Evolutionary conservation across 2,329 filamentous ascomycete species (phyloP).

Genomic region (Ascochyta koolunga): DNA sequence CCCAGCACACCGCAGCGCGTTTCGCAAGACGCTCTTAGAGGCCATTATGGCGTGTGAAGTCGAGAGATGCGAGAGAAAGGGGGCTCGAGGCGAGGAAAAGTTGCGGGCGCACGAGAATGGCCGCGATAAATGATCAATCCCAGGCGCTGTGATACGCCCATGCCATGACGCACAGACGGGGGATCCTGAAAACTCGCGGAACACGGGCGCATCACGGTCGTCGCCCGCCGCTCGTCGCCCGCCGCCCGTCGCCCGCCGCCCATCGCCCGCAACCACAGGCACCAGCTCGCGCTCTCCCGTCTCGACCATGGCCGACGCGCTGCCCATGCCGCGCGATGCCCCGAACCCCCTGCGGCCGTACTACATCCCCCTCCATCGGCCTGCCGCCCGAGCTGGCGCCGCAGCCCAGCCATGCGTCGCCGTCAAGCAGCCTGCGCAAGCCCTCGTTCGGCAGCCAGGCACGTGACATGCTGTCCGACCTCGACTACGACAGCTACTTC

Average conservation of each 20-base stretch:
- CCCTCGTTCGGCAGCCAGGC: slow-evolving; percentile 67
- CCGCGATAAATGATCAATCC: slow-evolving; percentile 2
- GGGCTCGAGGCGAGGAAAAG: not conserved
- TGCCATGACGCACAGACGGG: slow-evolving; percentile 10
- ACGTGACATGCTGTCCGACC: slow-evolving; percentile 83
- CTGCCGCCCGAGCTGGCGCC: slow-evolving; percentile 56
- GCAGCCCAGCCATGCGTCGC: not conserved
- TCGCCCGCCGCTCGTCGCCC: not conserved
- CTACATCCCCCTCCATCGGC: slow-evolving; percentile 73
- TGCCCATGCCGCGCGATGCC: slow-evolving; percentile 54
- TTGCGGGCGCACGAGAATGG: slow-evolving; percentile 7
- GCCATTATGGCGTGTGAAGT: slow-evolving; percentile 19
- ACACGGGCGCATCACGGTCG: not conserved
- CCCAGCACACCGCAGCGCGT: slow-evolving; percentile 10
- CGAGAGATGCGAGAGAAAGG: not conserved
- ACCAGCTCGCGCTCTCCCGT: too few species aligned
- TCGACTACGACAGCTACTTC: slow-evolving; percentile 90
- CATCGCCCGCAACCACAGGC: too few species aligned
- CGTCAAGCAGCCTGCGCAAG: slow-evolving; percentile 42
- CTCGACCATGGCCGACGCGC: slow-evolving; percentile 24
- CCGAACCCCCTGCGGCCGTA: slow-evolving; percentile 72
- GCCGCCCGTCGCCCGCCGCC: too few species aligned
- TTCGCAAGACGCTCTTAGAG: slow-evolving; percentile 14
- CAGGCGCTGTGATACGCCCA: slow-evolving; percentile 12
- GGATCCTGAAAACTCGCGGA: slow-evolving; percentile 2